These are phyloP conservation scores for Aspergillus sp. DNA, from an alignment of 2,329 filamentous ascomycete species.

Conservation along the genomic window DNA sequence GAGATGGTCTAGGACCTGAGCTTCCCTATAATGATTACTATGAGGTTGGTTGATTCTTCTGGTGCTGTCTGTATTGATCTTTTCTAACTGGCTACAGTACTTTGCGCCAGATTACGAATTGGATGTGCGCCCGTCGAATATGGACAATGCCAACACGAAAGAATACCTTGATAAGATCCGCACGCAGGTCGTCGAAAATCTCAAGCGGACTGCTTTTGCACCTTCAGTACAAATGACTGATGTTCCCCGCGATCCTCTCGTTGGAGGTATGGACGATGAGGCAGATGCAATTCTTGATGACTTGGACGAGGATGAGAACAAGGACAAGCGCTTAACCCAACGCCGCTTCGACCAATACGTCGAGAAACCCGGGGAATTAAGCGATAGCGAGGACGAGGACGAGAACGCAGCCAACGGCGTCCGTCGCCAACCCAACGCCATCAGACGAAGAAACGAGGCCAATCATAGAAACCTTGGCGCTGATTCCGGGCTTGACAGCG, in stretches of 20 bases:
- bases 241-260: constrained; percentile 52
- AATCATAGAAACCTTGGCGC: constrained; percentile 56
- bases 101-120: constrained; percentile 67
- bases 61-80: not conserved
- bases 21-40: constrained; percentile 97
- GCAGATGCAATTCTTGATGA: constrained; percentile 62
- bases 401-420: constrained; percentile 66
- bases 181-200: constrained; percentile 61
- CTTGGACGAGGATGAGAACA: constrained; percentile 78
- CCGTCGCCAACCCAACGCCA: constrained; percentile 47
- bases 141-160: constrained; percentile 66
- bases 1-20: constrained; percentile 73
- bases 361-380: constrained; percentile 72
- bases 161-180: constrained; percentile 68
- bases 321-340: constrained; percentile 76
- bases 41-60: constrained; percentile 43
- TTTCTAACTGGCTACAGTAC: constrained; percentile 45
- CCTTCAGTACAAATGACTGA: constrained; percentile 63
- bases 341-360: constrained; percentile 77
- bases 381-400: constrained; percentile 87
- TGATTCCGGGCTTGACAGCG: constrained; percentile 52
- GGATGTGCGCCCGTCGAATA: constrained; percentile 65
- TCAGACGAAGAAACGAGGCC: constrained; percentile 55
- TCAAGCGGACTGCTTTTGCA: constrained; percentile 57
- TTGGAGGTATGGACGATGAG: constrained; percentile 59